Percentiles rank a stretch among this genome's conserved stretches.
These are phyloP conservation scores for Boletus tylopilopsis DNA, from an alignment of 768 basidiomycete species.

Conservation along the genomic window DNA sequence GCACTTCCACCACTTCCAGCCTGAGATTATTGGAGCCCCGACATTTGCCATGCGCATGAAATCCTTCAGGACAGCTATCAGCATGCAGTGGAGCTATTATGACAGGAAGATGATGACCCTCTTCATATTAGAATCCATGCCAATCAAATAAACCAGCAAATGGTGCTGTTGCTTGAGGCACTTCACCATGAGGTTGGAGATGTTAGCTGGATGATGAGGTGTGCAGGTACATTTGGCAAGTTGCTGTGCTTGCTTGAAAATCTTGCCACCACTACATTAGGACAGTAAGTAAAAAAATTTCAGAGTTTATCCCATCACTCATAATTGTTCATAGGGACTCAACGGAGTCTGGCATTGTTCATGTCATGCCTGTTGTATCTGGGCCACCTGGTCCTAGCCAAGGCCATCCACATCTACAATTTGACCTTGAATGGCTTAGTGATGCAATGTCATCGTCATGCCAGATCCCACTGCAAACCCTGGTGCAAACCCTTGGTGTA, in stretches of 20 bases:
- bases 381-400: too few relatives aligned
- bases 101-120: conserved; percentile 12
- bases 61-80: conserved; percentile 5
- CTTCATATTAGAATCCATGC: conserved; percentile 13
- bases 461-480: background rate
- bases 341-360: too few relatives aligned
- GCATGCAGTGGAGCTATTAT: conserved; percentile 1
- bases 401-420: background rate
- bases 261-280: background rate
- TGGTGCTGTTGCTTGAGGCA: conserved; percentile 9
- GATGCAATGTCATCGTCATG: background rate
- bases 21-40: conserved; percentile 2
- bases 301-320: too few relatives aligned
- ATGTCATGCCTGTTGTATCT: too few relatives aligned
- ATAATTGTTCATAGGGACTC: too few relatives aligned
- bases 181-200: conserved; percentile 7
- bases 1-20: too few relatives aligned
- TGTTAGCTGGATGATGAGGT: background rate
- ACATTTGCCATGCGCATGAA: conserved; percentile 11
- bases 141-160: conserved; percentile 10
- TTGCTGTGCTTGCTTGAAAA: background rate
- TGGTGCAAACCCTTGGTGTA: background rate
- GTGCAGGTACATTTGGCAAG: background rate
- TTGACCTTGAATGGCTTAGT: background rate
- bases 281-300: conserved; percentile 2